Evolutionary conservation across 2,329 filamentous ascomycete genomes (phyloP).

Genomic region (Fusarium guadeloupense): DNA sequence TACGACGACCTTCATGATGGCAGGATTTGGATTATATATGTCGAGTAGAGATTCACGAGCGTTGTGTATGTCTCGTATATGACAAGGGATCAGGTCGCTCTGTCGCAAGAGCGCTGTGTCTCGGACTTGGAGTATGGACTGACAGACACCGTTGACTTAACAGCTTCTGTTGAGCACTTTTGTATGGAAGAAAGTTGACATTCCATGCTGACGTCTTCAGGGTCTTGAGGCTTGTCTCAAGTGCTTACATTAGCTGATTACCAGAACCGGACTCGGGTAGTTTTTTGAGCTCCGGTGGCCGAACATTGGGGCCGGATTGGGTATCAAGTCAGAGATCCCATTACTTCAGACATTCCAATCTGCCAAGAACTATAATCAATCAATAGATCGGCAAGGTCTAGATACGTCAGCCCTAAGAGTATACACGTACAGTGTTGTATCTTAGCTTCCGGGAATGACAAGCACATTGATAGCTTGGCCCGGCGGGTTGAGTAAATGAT

Average conservation of each 20-base stretch:
- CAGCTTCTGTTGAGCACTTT: neutral
- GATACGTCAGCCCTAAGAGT: no score
- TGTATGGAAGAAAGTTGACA: neutral
- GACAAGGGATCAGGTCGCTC: neutral
- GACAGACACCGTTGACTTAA: neutral
- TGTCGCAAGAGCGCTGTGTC: neutral
- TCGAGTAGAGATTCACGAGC: neutral
- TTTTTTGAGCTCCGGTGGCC: neutral
- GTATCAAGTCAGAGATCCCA: slow-evolving; percentile 5
- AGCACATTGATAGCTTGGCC: no score
- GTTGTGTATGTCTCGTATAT: no score
- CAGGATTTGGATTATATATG: neutral
- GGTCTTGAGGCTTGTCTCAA: neutral
- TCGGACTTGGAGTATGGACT: neutral
- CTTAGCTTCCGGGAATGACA: no score
- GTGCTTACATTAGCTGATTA: neutral
- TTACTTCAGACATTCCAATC: slow-evolving; percentile 9
- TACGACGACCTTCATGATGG: slow-evolving; percentile 55
- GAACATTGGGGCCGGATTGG: slow-evolving; percentile 12
- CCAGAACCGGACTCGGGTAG: slow-evolving; percentile 1
- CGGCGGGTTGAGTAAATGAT: no score
- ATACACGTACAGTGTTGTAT: no score
- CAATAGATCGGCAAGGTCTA: slow-evolving; percentile 3
- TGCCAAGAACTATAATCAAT: neutral
- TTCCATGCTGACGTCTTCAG: neutral